Base-by-base conservation (phyloP, 2,329 filamentous ascomycete species). In the Ascochyta koolunga region DNA sequence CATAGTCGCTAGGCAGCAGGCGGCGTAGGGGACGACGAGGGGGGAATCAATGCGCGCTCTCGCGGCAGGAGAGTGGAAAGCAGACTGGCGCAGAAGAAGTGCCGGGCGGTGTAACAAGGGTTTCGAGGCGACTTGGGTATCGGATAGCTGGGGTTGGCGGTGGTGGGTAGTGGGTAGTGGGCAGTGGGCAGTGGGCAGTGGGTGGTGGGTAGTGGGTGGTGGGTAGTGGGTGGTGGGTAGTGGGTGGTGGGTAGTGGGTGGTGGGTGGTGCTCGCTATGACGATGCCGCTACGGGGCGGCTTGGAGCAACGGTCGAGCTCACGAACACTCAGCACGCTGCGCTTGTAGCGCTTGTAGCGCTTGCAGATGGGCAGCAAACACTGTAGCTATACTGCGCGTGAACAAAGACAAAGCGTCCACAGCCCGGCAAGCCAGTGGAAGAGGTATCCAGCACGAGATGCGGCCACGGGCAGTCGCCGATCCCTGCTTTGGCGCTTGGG, bases 1-100 rank as follows among this genome's bases (percentile, higher is more conserved):
- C 85, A 87, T 86, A 64, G 56, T 78, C 68, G 60, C 51, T 21
- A 27, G 24, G 24, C 27, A 10, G 29, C 3, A 15, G 41, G 37
- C 41, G 49, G 46, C 40, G 35, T 29, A 27, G 44, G 40, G 35
- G 35, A 18, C 11, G 31, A 31, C 19, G 8, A n/a, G 10, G 41
- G 41, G 15, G 9, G 25, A 18, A 43, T 19, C 18, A 27, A 29
- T 48, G 48, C 24, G 38, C 35, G 40, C 44, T 19, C 25, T 45
- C 24, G 40, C 45, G 15, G 45, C 25, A 21, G 16, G 1, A 15
- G 6, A 21, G 3, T 6, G 5, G 5, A 15, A 15, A 10, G 5
- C 8, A 27, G n/a, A 7, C 16, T n/a, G 29, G 18, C 8, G 7
- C 24, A 24, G 31, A 21, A 18, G 16, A 9, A 10, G 16, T n/a